A percentile compares a stretch with the other conserved stretches of the same genome.
Conservation (phyloP, 495 filamentous ascomycete species). For the Penicillium dipodomyicola region DNA sequence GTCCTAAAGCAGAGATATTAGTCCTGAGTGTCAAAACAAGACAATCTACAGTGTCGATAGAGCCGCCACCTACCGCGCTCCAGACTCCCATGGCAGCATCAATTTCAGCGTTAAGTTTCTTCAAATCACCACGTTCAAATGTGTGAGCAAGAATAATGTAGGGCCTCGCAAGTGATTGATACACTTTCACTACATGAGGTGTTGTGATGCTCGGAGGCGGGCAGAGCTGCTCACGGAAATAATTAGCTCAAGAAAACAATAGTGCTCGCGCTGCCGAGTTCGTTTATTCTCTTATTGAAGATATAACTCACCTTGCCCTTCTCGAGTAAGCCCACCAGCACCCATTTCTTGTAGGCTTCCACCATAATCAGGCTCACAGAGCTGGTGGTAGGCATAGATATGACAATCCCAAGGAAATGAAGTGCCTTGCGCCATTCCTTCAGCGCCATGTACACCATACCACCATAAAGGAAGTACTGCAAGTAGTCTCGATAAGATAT, state of each 20-base stretch:
- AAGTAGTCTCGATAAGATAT: slow-evolving; percentile 60
- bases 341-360: slow-evolving; percentile 92
- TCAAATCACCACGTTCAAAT: slow-evolving; percentile 60
- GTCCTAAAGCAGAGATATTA: slow-evolving; percentile 43
- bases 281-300: not conserved
- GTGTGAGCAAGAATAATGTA: slow-evolving; percentile 67
- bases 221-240: slow-evolving; percentile 27
- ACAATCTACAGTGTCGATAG: not conserved
- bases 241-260: slow-evolving; percentile 14
- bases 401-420: slow-evolving; percentile 65
- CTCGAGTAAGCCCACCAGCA: slow-evolving; percentile 71
- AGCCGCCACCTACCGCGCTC: slow-evolving; percentile 49
- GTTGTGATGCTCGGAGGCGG: slow-evolving; percentile 46
- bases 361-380: slow-evolving; percentile 72
- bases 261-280: slow-evolving; percentile 9
- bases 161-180: slow-evolving; percentile 59
- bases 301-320: slow-evolving; percentile 57
- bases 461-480: slow-evolving; percentile 76
- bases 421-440: slow-evolving; percentile 71
- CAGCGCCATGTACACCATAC: slow-evolving; percentile 71
- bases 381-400: slow-evolving; percentile 59
- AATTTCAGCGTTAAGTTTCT: slow-evolving; percentile 57
- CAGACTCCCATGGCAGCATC: slow-evolving; percentile 56
- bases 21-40: not conserved
- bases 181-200: slow-evolving; percentile 52